These are phyloP conservation scores for Lentinula novae-zelandiae DNA, from an alignment of 1,284 basidiomycete genomes.

Conservation along the genomic window DNA sequence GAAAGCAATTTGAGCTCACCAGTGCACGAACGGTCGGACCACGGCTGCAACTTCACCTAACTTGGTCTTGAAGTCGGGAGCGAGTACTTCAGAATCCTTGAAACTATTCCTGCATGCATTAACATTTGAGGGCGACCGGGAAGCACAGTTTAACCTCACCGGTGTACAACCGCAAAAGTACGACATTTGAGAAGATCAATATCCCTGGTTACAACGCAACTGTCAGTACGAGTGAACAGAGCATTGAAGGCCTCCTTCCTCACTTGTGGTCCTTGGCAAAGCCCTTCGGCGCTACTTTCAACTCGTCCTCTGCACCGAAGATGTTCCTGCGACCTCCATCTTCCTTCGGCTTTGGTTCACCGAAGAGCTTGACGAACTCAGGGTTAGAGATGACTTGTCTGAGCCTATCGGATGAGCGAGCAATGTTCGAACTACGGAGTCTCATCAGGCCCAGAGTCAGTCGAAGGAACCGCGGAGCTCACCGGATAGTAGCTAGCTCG, in stretches of 20 bases:
- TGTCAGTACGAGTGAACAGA: background rate
- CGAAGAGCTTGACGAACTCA: conserved; percentile 72
- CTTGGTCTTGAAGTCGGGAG: conserved; percentile 61
- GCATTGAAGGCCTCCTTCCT: background rate
- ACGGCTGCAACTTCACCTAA: conserved; percentile 53
- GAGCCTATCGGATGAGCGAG: conserved; percentile 59
- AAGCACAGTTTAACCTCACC: conserved; percentile 39
- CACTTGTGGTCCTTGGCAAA: conserved; percentile 78
- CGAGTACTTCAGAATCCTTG: conserved; percentile 69
- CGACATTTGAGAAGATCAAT: conserved; percentile 86
- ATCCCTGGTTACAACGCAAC: conserved; percentile 45
- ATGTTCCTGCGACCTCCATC: conserved; percentile 67
- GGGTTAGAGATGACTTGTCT: conserved; percentile 60
- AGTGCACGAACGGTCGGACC: conserved; percentile 77
- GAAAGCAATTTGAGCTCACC: conserved; percentile 43
- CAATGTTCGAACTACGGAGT: conserved; percentile 55
- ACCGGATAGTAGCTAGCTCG: conserved; percentile 75
- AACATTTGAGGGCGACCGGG: background rate
- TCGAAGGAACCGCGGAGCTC: conserved; percentile 14
- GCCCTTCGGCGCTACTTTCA: conserved; percentile 87
- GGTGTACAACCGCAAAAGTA: conserved; percentile 67
- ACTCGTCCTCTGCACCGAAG: conserved; percentile 77
- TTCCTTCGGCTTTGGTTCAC: conserved; percentile 57
- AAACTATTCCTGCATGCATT: conserved; percentile 48
- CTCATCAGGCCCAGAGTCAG: background rate